Evolutionary conservation across 2,329 filamentous ascomycete genomes (phyloP).

Genomic region (Tricladium varicosporioides): DNA sequence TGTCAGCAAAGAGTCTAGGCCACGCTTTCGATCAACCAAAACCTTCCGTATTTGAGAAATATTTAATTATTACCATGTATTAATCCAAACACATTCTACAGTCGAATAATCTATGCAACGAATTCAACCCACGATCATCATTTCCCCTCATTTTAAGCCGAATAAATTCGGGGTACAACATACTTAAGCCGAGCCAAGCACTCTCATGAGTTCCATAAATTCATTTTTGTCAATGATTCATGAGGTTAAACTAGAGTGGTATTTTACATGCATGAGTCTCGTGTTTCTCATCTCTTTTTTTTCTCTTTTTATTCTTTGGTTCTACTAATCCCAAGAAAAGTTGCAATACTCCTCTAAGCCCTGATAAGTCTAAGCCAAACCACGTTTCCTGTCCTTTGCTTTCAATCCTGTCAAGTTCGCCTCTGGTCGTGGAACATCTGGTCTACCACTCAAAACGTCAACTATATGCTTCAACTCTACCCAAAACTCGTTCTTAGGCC

Average conservation of each 20-base stretch:
- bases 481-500: conserved; percentile 87
- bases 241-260: background rate
- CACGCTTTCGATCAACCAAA: background rate
- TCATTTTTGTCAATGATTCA: background rate
- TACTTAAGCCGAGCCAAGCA: no score
- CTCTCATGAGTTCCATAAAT: background rate
- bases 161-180: no score
- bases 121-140: no score
- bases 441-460: conserved; percentile 77
- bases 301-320: background rate
- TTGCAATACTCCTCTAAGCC: background rate
- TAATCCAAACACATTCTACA: no score
- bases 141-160: no score
- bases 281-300: background rate
- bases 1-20: background rate
- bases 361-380: conserved; percentile 35
- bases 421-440: conserved; percentile 46
- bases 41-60: no score
- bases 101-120: no score
- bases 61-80: no score
- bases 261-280: background rate
- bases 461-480: conserved; percentile 75
- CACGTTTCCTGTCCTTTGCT: conserved; percentile 62
- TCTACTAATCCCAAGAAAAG: background rate
- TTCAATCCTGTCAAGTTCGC: conserved; percentile 47